These are phyloP conservation scores for Nigrospora oryzae DNA, from an alignment of 2,329 filamentous ascomycete species.

Conservation along the genomic window DNA sequence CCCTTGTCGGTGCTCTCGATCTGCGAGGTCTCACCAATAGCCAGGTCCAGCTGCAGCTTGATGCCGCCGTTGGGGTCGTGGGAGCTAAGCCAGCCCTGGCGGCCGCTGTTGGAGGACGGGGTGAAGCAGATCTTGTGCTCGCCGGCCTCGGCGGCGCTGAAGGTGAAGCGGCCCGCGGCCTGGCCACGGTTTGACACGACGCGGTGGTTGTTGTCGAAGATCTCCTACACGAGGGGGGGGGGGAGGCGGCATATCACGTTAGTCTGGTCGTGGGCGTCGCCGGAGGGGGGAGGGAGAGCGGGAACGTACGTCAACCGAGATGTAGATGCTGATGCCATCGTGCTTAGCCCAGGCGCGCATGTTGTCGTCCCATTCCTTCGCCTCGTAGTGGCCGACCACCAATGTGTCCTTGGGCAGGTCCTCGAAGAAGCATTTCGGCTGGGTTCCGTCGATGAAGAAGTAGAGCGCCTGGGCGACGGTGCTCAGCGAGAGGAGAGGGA, in stretches of 20 bases:
- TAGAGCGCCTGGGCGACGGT: constrained; percentile 71
- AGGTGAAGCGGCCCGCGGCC: constrained; percentile 79
- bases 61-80: constrained; percentile 64
- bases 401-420: constrained; percentile 96
- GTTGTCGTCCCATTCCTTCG: constrained; percentile 73
- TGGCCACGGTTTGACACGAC: constrained; percentile 80
- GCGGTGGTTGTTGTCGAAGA: constrained; percentile 96
- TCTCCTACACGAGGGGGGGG: constrained; percentile 47
- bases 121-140: constrained; percentile 95
- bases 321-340: constrained; percentile 71
- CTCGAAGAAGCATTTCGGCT: constrained; percentile 95
- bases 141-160: constrained; percentile 88
- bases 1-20: constrained; percentile 91
- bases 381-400: constrained; percentile 86
- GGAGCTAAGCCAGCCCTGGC: constrained; percentile 63
- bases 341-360: constrained; percentile 62
- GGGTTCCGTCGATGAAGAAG: constrained; percentile 85
- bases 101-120: constrained; percentile 64
- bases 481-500: constrained; percentile 59
- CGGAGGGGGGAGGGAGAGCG: neutral
- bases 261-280: too few species aligned
- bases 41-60: constrained; percentile 79
- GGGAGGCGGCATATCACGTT: neutral
- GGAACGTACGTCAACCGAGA: constrained; percentile 70
- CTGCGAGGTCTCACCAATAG: constrained; percentile 87